A percentile compares a stretch with the other conserved stretches of the same genome.
Conservation (phyloP, 129 eudicot genomes). For the Mikania micrantha region DNA sequence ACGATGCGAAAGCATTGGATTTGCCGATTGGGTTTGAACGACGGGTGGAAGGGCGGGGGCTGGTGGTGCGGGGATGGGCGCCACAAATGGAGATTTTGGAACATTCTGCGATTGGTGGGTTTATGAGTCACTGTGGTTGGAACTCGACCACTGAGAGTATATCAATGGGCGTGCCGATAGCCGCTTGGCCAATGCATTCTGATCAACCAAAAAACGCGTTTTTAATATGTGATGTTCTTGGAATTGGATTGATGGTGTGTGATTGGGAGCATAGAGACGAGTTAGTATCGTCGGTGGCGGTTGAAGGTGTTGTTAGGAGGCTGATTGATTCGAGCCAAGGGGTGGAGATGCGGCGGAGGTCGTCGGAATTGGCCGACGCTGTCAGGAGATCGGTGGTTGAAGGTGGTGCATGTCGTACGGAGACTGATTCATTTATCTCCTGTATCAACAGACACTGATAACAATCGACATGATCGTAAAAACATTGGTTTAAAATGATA, state of each 20-base stretch:
- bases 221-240: slow-evolving; percentile 15
- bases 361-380: slow-evolving; percentile 12
- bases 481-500: no score
- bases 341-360: slow-evolving; percentile 27
- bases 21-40: slow-evolving; percentile 35
- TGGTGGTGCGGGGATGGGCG: slow-evolving; percentile 41
- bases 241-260: slow-evolving; percentile 22
- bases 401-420: slow-evolving; percentile 16
- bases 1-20: slow-evolving; percentile 3
- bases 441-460: slow-evolving; percentile 9
- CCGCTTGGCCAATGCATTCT: slow-evolving; percentile 47
- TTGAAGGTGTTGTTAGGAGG: slow-evolving; percentile 16
- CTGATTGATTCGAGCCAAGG: slow-evolving; percentile 33
- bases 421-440: slow-evolving; percentile 29
- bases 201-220: slow-evolving; percentile 34
- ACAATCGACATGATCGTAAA: no score
- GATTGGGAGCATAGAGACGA: slow-evolving; percentile 33
- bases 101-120: slow-evolving; percentile 30
- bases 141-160: slow-evolving; percentile 40
- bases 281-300: slow-evolving; percentile 13
- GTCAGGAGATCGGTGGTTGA: slow-evolving; percentile 20
- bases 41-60: slow-evolving; percentile 30
- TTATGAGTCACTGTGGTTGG: slow-evolving; percentile 51
- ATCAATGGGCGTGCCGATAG: slow-evolving; percentile 33
- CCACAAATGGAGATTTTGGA: slow-evolving; percentile 43